A percentile compares a stretch with the other conserved stretches of the same genome.
Evolutionary conservation across 2,329 filamentous ascomycete species (phyloP).

Genomic region (Colletotrichum tabaci): DNA sequence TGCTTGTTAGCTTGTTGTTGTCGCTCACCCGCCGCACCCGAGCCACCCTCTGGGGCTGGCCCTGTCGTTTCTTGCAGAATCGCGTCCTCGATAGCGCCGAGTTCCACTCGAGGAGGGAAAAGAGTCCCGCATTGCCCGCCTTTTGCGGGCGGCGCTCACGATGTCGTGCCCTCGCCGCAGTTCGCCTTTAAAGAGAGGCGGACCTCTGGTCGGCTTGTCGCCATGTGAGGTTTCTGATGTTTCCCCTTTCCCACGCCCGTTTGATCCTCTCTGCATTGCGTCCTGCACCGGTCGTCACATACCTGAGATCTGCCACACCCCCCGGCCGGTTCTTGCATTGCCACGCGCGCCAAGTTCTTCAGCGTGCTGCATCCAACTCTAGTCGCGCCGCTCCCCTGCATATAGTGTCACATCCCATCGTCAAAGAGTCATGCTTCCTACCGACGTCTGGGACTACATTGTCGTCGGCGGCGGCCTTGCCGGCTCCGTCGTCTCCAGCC

Average conservation of each 20-base stretch:
- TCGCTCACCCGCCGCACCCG: not conserved
- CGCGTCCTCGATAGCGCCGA: not conserved
- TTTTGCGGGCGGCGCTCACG: not conserved
- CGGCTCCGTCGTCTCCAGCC: slow-evolving; percentile 54
- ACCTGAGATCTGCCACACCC: not conserved
- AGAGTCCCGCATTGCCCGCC: not conserved
- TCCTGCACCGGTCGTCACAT: slow-evolving; percentile 3
- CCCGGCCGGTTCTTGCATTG: slow-evolving; percentile 1
- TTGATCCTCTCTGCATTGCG: not conserved
- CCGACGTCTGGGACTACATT: slow-evolving; percentile 52
- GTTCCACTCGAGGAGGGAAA: not conserved
- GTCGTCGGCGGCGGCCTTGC: slow-evolving; percentile 57
- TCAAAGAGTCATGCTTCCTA: slow-evolving; percentile 3
- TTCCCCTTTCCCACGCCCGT: not conserved
- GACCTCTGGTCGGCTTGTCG: not conserved
- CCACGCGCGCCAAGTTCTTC: not conserved
- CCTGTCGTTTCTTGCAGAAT: not conserved
- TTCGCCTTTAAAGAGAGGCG: slow-evolving; percentile 7
- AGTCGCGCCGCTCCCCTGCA: slow-evolving; percentile 7
- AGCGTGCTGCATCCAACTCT: not conserved
- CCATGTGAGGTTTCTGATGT: not conserved
- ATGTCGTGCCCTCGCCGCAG: not conserved
- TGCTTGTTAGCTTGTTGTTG: not conserved
- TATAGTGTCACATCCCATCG: not conserved
- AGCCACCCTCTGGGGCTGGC: not conserved